Conservation (phyloP, 2,329 filamentous ascomycete species). For the Hirsutella rhossiliensis region DNA sequence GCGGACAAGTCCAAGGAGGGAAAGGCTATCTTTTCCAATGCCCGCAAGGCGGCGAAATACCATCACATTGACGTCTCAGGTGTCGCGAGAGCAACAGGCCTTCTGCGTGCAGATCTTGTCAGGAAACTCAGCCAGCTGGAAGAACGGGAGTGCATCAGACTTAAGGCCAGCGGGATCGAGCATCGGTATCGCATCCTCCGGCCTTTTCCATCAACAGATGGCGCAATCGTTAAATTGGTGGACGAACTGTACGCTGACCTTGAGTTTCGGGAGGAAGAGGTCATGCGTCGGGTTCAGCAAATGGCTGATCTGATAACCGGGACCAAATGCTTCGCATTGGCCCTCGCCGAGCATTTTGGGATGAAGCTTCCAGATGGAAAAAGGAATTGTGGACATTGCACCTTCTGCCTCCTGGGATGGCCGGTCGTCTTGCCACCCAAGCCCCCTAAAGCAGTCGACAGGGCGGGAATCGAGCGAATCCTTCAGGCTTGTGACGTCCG, state of each 20-base stretch:
- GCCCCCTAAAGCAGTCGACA: slow-evolving; percentile 25
- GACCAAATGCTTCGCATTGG: slow-evolving; percentile 34
- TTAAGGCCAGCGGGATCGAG: slow-evolving; percentile 38
- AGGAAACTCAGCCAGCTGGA: slow-evolving; percentile 41
- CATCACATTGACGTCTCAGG: slow-evolving; percentile 37
- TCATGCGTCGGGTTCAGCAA: slow-evolving; percentile 34
- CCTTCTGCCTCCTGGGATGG: slow-evolving; percentile 18
- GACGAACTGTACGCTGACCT: slow-evolving; percentile 37
- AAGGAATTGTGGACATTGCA: slow-evolving; percentile 42
- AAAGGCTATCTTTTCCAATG: slow-evolving; percentile 27
- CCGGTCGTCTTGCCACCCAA: slow-evolving; percentile 25
- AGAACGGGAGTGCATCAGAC: slow-evolving; percentile 33
- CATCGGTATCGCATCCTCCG: slow-evolving; percentile 40
- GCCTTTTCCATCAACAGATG: slow-evolving; percentile 26
- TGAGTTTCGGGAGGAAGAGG: slow-evolving; percentile 36
- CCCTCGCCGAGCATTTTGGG: slow-evolving; percentile 45
- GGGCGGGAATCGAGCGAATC: slow-evolving; percentile 26
- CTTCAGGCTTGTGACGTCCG: slow-evolving; percentile 30
- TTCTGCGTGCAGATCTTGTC: slow-evolving; percentile 36
- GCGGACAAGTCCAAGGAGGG: slow-evolving; percentile 28
- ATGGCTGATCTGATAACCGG: slow-evolving; percentile 42
- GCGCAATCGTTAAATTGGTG: slow-evolving; percentile 31
- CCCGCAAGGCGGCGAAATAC: slow-evolving; percentile 27
- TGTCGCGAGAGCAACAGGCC: slow-evolving; percentile 15
- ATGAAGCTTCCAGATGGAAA: slow-evolving; percentile 32